Base-by-base conservation (phyloP, 2,329 filamentous ascomycete genomes). In the Beauveria caledonica region DNA sequence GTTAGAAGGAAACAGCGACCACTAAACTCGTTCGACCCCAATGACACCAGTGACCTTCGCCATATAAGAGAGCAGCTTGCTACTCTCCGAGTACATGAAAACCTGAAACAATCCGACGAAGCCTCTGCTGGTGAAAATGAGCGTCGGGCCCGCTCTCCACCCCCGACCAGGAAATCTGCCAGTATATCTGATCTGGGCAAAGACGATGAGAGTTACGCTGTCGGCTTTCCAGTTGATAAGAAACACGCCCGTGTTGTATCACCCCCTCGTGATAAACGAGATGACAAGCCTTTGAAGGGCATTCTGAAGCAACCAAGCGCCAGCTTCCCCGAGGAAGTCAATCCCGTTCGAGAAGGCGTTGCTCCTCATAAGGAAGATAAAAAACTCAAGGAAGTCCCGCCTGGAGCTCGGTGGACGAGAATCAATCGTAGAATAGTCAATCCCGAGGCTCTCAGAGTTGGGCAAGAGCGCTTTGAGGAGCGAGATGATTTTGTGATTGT, bases 401-500 rank as follows among this genome's bases (percentile, higher is more conserved):
- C 86, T 0, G 89, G 88, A 61, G 92, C 92, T 39, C 84, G 91
- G 59, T 97, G 92, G 92, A 97, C 92, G 51, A 96, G 94, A 76
- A 92, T 97, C 69, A 90, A 88, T 70, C 86, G 92, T 60, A 86
- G 88, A 65, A 82, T 96, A 60, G 92, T 97, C 67, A 97, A 95
- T 66, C 92, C 92, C 0, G 89, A 93, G 66, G 92, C 92, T 0
- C 76, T 97, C 51, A 88, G 90, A 61, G 82, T 89, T 63, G 89
- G 89, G n/a, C 89, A 94, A 67, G 92, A 97, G 76, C 82, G 93
- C 33, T 97, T 89, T 66, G 93, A 97, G 73, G 89, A 95, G 67
- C 84, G 92, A n/a, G 84, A 92, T 62, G 92, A 96, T 69, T 95
- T 92, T 72, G 92, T 97, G 62, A 96, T 97, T 71, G 92, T 97